Evolutionary conservation across 805 yeast species (phyloP).

Genomic region (Suhomyces kilbournensis): DNA sequence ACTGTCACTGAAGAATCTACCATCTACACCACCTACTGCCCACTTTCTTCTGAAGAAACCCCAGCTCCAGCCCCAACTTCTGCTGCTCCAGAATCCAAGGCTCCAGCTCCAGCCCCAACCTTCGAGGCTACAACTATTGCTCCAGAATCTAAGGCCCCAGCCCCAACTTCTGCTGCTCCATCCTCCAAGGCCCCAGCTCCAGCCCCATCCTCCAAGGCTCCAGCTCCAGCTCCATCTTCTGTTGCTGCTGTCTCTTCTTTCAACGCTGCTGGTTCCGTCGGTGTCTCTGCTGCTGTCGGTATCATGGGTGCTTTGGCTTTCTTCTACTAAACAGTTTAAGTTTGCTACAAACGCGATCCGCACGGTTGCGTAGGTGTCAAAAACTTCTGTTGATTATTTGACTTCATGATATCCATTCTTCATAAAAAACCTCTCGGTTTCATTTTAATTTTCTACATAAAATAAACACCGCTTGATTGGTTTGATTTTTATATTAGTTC

Average conservation of each 20-base stretch:
- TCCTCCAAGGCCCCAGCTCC: neutral
- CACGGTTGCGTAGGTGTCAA: neutral
- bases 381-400: neutral
- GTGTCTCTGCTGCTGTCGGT: conserved; percentile 7
- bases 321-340: conserved; percentile 6
- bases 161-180: conserved; percentile 8
- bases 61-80: conserved; percentile 10
- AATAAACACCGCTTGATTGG: neutral
- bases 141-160: neutral
- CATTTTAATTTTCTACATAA: neutral
- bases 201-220: neutral
- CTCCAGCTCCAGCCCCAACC: conserved; percentile 2
- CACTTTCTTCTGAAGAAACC: conserved; percentile 25
- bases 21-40: conserved; percentile 24
- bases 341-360: neutral
- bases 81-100: conserved; percentile 7
- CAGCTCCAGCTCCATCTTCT: conserved; percentile 2
- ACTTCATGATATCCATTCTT: neutral
- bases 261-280: conserved; percentile 5
- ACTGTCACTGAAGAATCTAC: conserved; percentile 19
- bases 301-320: conserved; percentile 12
- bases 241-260: conserved; percentile 5
- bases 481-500: neutral
- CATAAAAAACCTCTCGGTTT: neutral
- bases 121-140: conserved; percentile 6